Evolutionary conservation across 2,329 filamentous ascomycete species (phyloP).

Genomic region (Epichloe aotearoae): DNA sequence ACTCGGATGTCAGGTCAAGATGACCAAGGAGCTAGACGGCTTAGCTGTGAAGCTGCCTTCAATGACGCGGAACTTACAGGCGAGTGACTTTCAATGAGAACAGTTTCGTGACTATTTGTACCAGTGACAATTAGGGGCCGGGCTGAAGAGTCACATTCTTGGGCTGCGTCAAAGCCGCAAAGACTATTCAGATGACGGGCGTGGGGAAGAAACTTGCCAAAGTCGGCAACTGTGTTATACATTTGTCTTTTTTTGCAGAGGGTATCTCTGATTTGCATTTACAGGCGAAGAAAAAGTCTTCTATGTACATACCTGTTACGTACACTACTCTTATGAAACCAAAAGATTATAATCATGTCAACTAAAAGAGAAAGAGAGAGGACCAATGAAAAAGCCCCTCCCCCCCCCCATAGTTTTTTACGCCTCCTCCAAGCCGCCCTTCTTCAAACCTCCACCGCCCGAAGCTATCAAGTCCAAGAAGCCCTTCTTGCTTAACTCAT

Average conservation of each 20-base stretch:
- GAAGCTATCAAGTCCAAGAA: constrained; percentile 81
- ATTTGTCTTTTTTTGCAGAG: neutral
- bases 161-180: neutral
- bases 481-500: constrained; percentile 93
- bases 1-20: constrained; percentile 79
- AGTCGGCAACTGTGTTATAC: neutral
- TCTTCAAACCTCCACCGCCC: constrained; percentile 46
- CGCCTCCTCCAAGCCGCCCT: constrained; percentile 44
- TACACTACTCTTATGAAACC: constrained; percentile 16
- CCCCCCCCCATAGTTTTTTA: neutral
- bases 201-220: neutral
- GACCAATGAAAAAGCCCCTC: neutral
- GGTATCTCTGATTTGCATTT: constrained; percentile 8
- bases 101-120: neutral
- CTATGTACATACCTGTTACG: constrained; percentile 3
- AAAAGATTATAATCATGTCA: no score
- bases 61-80: constrained; percentile 94
- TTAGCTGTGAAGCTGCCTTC: constrained; percentile 71
- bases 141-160: neutral
- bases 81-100: constrained; percentile 62
- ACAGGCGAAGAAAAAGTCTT: constrained; percentile 2
- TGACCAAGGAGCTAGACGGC: constrained; percentile 83
- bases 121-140: neutral
- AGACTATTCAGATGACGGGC: neutral
- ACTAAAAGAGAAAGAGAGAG: neutral